phyloP scores from a whole-genome alignment of 2,329 filamentous ascomycete genomes.

The Monosporascus sp. region DNA sequence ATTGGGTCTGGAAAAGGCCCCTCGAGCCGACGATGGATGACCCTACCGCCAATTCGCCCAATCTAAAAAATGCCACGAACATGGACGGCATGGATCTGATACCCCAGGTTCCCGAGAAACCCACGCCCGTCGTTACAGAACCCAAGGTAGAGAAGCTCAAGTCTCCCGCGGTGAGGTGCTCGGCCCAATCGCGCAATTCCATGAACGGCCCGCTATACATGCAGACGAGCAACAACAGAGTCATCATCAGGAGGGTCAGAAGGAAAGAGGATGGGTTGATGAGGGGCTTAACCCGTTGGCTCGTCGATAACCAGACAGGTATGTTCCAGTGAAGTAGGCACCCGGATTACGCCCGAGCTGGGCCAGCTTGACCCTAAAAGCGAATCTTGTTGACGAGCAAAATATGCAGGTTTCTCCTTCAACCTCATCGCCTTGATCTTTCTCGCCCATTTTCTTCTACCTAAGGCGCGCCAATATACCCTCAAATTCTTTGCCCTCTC shows the following conservation, averaged over 20 bases:
- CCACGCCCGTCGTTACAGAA: constrained; percentile 3
- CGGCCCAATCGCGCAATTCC: constrained; percentile 27
- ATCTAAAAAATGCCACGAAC: background rate
- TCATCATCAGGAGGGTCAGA: constrained; percentile 53
- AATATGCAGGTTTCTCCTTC: constrained; percentile 65
- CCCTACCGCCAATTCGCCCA: background rate
- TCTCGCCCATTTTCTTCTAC: constrained; percentile 77
- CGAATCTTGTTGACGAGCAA: constrained; percentile 12
- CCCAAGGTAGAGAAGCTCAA: constrained; percentile 21
- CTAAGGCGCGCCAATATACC: constrained; percentile 72
- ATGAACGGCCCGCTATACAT: constrained; percentile 55
- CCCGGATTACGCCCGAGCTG: background rate
- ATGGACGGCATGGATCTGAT: background rate
- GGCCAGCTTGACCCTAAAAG: background rate
- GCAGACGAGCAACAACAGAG: constrained; percentile 48
- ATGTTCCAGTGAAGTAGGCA: constrained; percentile 29
- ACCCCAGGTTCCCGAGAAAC: background rate
- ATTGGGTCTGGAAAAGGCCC: background rate
- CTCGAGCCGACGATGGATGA: background rate
- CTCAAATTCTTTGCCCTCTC: constrained; percentile 83
- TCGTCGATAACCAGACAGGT: constrained; percentile 79
- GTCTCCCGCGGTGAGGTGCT: constrained; percentile 26
- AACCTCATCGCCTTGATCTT: constrained; percentile 80
- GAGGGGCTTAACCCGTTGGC: constrained; percentile 59
- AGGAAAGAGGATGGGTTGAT: constrained; percentile 57